Conservation (phyloP, 2,329 filamentous ascomycete genomes). For the Truncatella angustata region DNA sequence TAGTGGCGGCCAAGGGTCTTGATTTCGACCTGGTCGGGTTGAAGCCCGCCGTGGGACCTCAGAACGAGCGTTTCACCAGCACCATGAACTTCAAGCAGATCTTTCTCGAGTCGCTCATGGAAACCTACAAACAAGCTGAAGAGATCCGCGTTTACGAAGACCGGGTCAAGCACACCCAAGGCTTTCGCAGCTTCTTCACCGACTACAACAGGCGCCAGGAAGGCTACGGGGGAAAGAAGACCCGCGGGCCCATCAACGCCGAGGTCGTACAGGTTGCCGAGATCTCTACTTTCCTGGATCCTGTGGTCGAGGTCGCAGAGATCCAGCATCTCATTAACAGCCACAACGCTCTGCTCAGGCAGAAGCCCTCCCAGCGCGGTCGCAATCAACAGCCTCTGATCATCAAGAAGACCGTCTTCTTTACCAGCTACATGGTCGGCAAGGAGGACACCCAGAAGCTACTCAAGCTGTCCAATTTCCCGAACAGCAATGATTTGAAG, state of each 20-base stretch:
- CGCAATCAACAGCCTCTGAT: constrained; percentile 48
- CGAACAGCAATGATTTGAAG: constrained; percentile 70
- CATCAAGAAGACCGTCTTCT: constrained; percentile 86
- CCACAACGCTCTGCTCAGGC: constrained; percentile 66
- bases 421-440: constrained; percentile 85
- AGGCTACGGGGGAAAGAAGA: constrained; percentile 45
- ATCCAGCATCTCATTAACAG: constrained; percentile 85
- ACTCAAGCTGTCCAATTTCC: constrained; percentile 66
- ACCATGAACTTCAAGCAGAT: constrained; percentile 94
- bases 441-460: constrained; percentile 70
- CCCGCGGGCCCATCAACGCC: constrained; percentile 64
- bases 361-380: constrained; percentile 31
- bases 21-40: constrained; percentile 86
- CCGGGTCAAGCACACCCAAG: constrained; percentile 66
- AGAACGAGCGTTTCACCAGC: constrained; percentile 71
- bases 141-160: constrained; percentile 78
- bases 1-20: constrained; percentile 72
- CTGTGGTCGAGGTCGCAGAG: constrained; percentile 31
- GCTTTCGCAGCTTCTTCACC: constrained; percentile 81
- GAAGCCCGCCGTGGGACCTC: constrained; percentile 81
- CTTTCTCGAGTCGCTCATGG: constrained; percentile 76
- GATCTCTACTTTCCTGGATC: constrained; percentile 52
- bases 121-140: constrained; percentile 80
- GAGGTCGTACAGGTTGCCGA: constrained; percentile 89
- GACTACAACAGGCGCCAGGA: constrained; percentile 66